Evolutionary conservation across 1,284 basidiomycete species (phyloP), one percentile per base, ranked within the genome.

Genomic region (Ceratobasidium sp.): DNA sequence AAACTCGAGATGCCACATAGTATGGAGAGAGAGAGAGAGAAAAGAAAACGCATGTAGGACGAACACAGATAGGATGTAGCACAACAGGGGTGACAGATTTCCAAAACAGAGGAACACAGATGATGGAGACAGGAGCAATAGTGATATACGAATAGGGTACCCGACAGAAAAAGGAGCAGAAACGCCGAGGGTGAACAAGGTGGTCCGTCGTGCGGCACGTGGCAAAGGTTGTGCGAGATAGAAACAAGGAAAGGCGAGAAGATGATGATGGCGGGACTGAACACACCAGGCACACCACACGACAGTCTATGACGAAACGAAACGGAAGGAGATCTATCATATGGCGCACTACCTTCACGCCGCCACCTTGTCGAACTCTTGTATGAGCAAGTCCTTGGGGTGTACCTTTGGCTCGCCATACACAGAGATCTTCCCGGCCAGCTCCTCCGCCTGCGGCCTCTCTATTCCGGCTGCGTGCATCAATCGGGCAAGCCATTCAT

Each of bases 401-500:
- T 79, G 66, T 18, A 79, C 75, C 44, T 79, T 66, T 3, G 83
- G 83, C 49, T 82, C 82, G 68, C 82, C 83, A 33, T 82, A 81
- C 12, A 84, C 82, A 33, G 78, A 72, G 73, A 84, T 84, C 77
- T 83, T 84, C n/a, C 80, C 77, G 15, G 81, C 81, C 20, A 88
- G 87, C 71, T 90, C 90, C 80, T 91, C 90, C 81, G 94, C 90
- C 81, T 85, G 86, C 80, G 87, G 86, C 58, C 85, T 78, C 28
- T 81, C 79, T 7, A 95, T 86, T 28, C 88, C 88, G 26, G 93
- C 88, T 60, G 90, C 91, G 83, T 91, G 91, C 79, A 96, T 85
- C 86, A 96, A 90, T 76, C 89, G 88, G 10, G 92, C 95, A 84
- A 96, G 92, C 72, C 93, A 90, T 79, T 90, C 86, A 86, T 94